phyloP scores from a whole-genome alignment of 2,329 filamentous ascomycete species.

The Fusarium gaditjirri region DNA sequence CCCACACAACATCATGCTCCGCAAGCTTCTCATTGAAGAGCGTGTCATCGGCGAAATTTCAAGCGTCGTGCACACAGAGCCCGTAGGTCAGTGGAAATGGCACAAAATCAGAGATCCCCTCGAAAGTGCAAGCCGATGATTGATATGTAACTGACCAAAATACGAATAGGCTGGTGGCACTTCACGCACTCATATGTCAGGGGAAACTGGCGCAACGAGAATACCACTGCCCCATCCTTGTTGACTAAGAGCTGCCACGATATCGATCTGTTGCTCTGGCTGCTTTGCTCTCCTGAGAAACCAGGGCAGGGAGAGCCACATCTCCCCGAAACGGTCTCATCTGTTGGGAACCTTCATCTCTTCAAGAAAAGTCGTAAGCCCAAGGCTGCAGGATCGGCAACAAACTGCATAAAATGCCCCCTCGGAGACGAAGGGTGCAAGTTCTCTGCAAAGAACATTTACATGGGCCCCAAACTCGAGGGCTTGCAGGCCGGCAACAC shows the following conservation, averaged over 20 bases:
- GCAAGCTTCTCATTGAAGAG: conserved; percentile 80
- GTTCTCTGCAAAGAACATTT: conserved; percentile 87
- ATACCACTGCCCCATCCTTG: conserved; percentile 79
- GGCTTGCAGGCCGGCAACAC: conserved; percentile 73
- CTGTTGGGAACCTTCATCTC: conserved; percentile 79
- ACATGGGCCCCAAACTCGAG: conserved; percentile 71
- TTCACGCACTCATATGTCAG: conserved; percentile 91
- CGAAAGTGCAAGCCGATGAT: not conserved
- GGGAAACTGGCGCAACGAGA: conserved; percentile 91
- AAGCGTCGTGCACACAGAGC: conserved; percentile 91
- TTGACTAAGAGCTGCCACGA: conserved; percentile 98
- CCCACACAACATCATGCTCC: conserved; percentile 88
- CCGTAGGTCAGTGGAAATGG: conserved; percentile 60
- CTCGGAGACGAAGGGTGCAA: conserved; percentile 76
- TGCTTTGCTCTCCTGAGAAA: conserved; percentile 77
- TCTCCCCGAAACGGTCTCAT: conserved; percentile 79
- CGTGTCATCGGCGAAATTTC: conserved; percentile 84
- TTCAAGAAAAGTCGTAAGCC: conserved; percentile 85
- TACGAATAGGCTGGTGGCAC: conserved; percentile 85
- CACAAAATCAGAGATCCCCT: not conserved
- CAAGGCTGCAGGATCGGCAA: conserved; percentile 75
- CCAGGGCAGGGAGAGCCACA: conserved; percentile 66
- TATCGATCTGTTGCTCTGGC: conserved; percentile 91
- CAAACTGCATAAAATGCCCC: conserved; percentile 84
- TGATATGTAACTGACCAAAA: not conserved